Conservation (phyloP, 108 stramenopile genomes). For the Skeletonema costatum region DNA sequence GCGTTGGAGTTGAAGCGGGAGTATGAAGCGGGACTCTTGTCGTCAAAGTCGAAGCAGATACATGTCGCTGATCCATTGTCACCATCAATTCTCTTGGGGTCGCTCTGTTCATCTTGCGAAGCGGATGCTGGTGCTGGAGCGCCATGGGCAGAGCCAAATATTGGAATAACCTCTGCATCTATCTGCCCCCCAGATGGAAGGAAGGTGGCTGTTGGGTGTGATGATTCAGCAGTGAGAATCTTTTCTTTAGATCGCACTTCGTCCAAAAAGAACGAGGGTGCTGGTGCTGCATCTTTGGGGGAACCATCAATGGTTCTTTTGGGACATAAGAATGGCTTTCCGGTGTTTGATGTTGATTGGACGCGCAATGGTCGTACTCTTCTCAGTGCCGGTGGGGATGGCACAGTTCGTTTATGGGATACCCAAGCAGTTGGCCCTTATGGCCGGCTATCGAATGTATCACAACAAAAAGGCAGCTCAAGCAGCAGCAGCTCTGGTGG, state of each 20-base stretch:
- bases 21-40: constrained; percentile 58
- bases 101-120: constrained; percentile 56
- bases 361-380: constrained; percentile 79
- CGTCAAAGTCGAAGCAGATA: constrained; percentile 8
- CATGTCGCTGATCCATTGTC: constrained; percentile 64
- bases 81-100: constrained; percentile 70
- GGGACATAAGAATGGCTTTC: constrained; percentile 91
- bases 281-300: constrained; percentile 23
- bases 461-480: constrained; percentile 27
- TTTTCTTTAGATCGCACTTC: constrained; percentile 42
- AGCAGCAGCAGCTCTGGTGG: constrained; percentile 13
- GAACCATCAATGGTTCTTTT: constrained; percentile 70
- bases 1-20: constrained; percentile 84
- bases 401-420: constrained; percentile 88
- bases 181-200: constrained; percentile 82
- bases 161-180: constrained; percentile 79
- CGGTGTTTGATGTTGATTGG: constrained; percentile 90
- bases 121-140: constrained; percentile 38
- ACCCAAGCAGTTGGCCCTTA: constrained; percentile 77
- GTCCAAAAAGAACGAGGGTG: constrained; percentile 31
- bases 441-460: constrained; percentile 55
- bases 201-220: constrained; percentile 81
- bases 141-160: constrained; percentile 79
- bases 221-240: constrained; percentile 71
- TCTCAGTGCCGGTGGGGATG: constrained; percentile 89